Percentiles rank a stretch among this genome's conserved stretches.
phyloP scores from a whole-genome alignment of 306 rosid species.

The Pueraria montana region DNA sequence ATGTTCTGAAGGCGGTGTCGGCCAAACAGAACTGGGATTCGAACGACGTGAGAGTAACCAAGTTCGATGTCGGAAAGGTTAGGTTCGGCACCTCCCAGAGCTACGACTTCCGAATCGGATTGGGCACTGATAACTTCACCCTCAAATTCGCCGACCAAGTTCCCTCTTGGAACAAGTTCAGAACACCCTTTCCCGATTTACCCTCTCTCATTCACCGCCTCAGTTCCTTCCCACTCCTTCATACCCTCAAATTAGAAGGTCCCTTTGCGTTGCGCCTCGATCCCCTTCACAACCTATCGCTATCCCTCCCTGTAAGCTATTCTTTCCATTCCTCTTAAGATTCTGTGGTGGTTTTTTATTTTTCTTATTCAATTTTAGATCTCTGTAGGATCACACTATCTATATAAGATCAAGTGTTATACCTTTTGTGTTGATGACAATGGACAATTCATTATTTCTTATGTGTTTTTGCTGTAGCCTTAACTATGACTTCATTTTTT shows the following conservation, averaged over 20 bases:
- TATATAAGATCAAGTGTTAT: too few relatives aligned
- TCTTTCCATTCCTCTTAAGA: not conserved
- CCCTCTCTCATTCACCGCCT: slow-evolving; percentile 59
- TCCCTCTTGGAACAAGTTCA: slow-evolving; percentile 69
- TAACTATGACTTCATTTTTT: not conserved
- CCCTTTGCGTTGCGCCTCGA: slow-evolving; percentile 75
- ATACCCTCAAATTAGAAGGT: slow-evolving; percentile 72
- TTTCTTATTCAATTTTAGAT: too few relatives aligned
- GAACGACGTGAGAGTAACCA: slow-evolving; percentile 56
- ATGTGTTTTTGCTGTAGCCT: slow-evolving; percentile 19
- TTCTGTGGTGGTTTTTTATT: too few relatives aligned
- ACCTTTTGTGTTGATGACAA: not conserved
- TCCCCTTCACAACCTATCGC: slow-evolving; percentile 56
- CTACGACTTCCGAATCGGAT: slow-evolving; percentile 69
- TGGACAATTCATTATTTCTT: not conserved
- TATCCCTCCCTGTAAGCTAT: slow-evolving; percentile 69
- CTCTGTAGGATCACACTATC: too few relatives aligned
- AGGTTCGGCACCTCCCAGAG: slow-evolving; percentile 64
- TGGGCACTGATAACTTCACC: slow-evolving; percentile 56
- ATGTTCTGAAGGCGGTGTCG: slow-evolving; percentile 75
- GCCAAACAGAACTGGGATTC: slow-evolving; percentile 70
- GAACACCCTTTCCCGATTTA: slow-evolving; percentile 56
- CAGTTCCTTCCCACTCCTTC: slow-evolving; percentile 62
- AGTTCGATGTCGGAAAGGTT: slow-evolving; percentile 64
- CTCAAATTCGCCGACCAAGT: slow-evolving; percentile 71